phyloP scores from a whole-genome alignment of 805 yeast species.

The Grigorovia humatica region DNA sequence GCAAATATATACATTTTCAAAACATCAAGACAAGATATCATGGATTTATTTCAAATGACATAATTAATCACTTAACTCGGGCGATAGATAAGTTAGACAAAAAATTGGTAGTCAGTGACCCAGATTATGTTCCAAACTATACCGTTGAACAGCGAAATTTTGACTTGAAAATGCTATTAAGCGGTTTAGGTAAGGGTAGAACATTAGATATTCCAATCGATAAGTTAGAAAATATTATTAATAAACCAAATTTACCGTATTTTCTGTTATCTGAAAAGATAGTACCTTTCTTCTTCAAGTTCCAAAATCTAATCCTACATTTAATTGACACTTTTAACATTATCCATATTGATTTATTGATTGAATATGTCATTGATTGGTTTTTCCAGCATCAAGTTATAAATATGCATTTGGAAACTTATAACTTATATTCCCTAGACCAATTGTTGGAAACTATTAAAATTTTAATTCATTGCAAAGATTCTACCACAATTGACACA shows the following conservation, averaged over 20 bases:
- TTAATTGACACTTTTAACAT: neutral
- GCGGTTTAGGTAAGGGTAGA: neutral
- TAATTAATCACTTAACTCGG: neutral
- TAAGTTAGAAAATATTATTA: neutral
- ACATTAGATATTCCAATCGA: neutral
- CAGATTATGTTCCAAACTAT: neutral
- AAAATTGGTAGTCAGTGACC: neutral
- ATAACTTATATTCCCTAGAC: neutral
- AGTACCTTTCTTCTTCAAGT: neutral
- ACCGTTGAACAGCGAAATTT: neutral
- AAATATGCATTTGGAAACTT: neutral
- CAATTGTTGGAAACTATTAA: neutral
- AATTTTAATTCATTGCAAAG: neutral
- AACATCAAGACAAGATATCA: neutral
- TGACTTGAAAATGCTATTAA: neutral
- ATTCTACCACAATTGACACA: neutral
- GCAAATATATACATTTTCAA: neutral
- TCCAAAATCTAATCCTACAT: neutral
- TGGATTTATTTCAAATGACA: neutral
- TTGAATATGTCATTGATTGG: slow-evolving; percentile 2
- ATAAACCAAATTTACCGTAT: neutral
- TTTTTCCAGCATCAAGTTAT: neutral
- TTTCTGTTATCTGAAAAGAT: neutral
- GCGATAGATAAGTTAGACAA: neutral
- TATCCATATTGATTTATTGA: neutral